A percentile compares a stretch with the other conserved stretches of the same genome.
Conservation (phyloP, 2,329 filamentous ascomycete species). For the Aspergillus costaricaensis region DNA sequence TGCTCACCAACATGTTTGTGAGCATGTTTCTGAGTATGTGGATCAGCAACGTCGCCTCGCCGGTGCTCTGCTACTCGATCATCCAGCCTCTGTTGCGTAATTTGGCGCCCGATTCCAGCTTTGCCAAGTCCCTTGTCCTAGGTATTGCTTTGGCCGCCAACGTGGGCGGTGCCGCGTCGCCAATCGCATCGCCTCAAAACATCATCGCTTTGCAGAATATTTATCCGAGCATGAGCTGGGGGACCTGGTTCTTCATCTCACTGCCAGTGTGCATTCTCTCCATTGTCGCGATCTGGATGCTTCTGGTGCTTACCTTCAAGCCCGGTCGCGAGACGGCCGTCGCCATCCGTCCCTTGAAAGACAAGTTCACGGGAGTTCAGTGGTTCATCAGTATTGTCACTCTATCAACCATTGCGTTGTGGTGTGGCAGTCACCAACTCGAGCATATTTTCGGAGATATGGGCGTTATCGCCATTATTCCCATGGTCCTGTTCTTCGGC, state of each 20-base stretch:
- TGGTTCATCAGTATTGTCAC: slow-evolving; percentile 91
- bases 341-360: slow-evolving; percentile 84
- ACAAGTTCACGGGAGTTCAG: slow-evolving; percentile 83
- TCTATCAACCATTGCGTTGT: slow-evolving; percentile 79
- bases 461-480: slow-evolving; percentile 96
- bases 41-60: slow-evolving; percentile 97
- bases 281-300: slow-evolving; percentile 82
- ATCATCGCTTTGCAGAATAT: slow-evolving; percentile 96
- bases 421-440: slow-evolving; percentile 89
- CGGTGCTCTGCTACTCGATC: slow-evolving; percentile 95
- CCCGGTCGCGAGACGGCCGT: slow-evolving; percentile 85
- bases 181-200: slow-evolving; percentile 96
- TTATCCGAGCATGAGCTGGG: slow-evolving; percentile 87
- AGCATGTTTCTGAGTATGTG: slow-evolving; percentile 98
- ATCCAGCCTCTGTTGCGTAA: slow-evolving; percentile 97
- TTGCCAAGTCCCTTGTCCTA: slow-evolving; percentile 92
- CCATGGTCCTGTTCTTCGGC: slow-evolving; percentile 93
- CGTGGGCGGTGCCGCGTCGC: slow-evolving; percentile 92
- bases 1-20: slow-evolving; percentile 98
- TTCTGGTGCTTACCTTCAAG: slow-evolving; percentile 82
- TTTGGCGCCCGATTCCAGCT: slow-evolving; percentile 81
- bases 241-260: slow-evolving; percentile 94
- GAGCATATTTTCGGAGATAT: slow-evolving; percentile 91
- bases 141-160: slow-evolving; percentile 95
- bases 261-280: slow-evolving; percentile 90